Base-by-base conservation (phyloP, 345 rosid species). In the Pistacia vera region DNA sequence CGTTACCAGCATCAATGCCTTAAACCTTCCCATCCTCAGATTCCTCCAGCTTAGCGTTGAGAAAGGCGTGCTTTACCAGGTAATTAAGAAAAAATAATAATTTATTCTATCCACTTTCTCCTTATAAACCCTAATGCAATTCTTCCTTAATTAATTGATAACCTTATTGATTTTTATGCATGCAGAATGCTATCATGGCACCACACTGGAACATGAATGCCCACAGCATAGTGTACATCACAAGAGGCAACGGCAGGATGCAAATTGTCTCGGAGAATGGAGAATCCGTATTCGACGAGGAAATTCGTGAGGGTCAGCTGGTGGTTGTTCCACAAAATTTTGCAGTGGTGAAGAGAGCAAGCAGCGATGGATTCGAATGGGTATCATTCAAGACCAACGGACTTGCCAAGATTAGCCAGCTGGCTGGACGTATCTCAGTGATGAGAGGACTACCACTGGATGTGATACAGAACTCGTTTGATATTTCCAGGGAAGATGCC, bases 1-100 rank as follows among this genome's bases (percentile, higher is more conserved):
- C 49, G 71, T 90, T 80, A 85, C 86, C 71, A 82, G 84, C 74
- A 63, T 89, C 52, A 88, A 89, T 79, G 81, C 90, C 81, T 75
- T 63, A 25, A 83, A 81, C 55, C 89, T 91, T 71, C 97, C 93
- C 33, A 52, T 90, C 76, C 90, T 92, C 75, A 58, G 71, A 4
- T 3, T 0, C 69, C 82, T 91, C 70, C 83, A 83, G 44, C 93
- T 91, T 78, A 86, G 89, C 51, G 88, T 88, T 2, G 76, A 86
- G 73, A 83, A 84, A 66, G 93, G 88, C 13, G 68, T 76, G 46
- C 89, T 87, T 60, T 83, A 80, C 85, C 63, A 2, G 76, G 85
- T 85, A 76, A 30, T 30, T 30, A 30, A 30, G 33, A 30, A 30
- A 30, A 30, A 30, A 1, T 1, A 30, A 30, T 30, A 30, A 30